Evolutionary conservation across 2,329 filamentous ascomycete genomes (phyloP).

Genomic region (Stenocarpella maydis): DNA sequence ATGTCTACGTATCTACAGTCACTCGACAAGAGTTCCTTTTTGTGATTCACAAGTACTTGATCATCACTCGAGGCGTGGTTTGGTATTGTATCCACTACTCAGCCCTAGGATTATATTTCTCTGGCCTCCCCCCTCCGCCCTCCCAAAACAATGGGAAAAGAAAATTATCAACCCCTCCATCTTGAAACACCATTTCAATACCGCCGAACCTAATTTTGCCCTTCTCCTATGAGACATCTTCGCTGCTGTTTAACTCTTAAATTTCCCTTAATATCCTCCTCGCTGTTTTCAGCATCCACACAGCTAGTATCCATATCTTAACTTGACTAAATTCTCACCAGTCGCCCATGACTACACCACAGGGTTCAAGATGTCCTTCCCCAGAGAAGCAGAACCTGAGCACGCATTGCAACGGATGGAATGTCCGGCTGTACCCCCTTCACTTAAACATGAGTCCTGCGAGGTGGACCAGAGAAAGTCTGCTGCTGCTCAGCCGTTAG

Average conservation of each 20-base stretch:
- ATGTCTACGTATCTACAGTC: no score
- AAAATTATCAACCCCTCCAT: background rate
- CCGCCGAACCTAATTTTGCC: background rate
- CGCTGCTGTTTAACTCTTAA: no score
- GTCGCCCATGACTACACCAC: no score
- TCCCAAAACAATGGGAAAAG: no score
- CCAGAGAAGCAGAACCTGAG: background rate
- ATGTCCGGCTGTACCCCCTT: constrained; percentile 14
- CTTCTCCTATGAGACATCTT: background rate
- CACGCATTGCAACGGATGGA: background rate
- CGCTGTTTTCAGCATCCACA: background rate
- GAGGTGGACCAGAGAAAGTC: constrained; percentile 48
- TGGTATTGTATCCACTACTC: no score
- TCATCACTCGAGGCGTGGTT: no score
- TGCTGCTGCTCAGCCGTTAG: constrained; percentile 58
- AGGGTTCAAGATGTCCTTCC: constrained; percentile 4
- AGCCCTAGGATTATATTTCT: no score
- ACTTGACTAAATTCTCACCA: background rate
- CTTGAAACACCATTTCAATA: background rate
- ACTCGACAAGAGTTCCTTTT: no score
- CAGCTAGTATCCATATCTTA: no score
- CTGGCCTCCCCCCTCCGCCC: background rate
- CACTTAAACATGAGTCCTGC: constrained; percentile 39
- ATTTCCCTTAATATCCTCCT: background rate
- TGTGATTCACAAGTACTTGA: no score